Evolutionary conservation across 2,329 filamentous ascomycete species (phyloP), one percentile per base, ranked within the genome.

Genomic region (Sporothrix luriei): DNA sequence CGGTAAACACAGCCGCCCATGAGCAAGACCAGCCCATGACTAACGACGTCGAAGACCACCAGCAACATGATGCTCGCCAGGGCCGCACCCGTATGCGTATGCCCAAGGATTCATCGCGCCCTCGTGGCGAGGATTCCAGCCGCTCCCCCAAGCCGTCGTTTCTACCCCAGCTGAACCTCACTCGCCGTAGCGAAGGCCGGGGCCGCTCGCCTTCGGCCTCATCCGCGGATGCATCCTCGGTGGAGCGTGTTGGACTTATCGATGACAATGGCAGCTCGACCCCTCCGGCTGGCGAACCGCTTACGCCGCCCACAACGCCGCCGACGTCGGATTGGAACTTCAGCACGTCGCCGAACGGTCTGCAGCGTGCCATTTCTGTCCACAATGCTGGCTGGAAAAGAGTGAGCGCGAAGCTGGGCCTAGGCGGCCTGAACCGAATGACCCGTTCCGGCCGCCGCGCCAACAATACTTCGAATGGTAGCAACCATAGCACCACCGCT

Each of bases 251-350:
- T 40, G 82, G 83, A 26, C 78, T 88, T 70, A 87, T 86, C 0
- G 90, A 92, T 74, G 90, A 92, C 76, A 90, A 85, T 71, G 85
- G 84, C 69, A 86, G 85, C 72, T 84, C 84, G n/a, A 83, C 88
- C 66, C 82, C 87, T 46, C 78, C 83, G 64, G 77, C 80, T 33
- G 80, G 83, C 71, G 89, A 90, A 75, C 90, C 84, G 3, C 89
- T 92, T 82, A 93, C 91, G 3, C 91, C 91, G 0, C 91, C 91
- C 0, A 91, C 86, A 2, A 91, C 89, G 3, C 90, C 91, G 46
- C 90, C 90, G 0, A 86, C 84, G 0, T 84, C 86, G 0, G 85
- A 89, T 72, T 87, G 83, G 79, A 77, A 79, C 3, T 84, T 86
- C 72, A 80, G 79, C 72, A 78, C 82, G 0, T 85, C 85, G 5